These are phyloP conservation scores for Sclerotinia subarctica DNA, from an alignment of 2,329 filamentous ascomycete species.

Conservation along the genomic window DNA sequence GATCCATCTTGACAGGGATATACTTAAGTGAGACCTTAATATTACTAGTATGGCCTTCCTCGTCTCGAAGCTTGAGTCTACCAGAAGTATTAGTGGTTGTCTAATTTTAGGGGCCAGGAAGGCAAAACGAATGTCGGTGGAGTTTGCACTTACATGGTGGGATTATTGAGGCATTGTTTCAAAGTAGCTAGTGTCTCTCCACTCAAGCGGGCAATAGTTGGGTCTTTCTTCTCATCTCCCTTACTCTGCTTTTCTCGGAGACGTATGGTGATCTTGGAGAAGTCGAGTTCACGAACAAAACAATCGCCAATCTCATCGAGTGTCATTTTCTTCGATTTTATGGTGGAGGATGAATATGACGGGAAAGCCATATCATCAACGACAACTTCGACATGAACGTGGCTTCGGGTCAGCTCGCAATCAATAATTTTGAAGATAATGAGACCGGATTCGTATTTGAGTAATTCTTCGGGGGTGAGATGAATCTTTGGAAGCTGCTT, in stretches of 20 bases:
- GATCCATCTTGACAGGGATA: conserved; percentile 87
- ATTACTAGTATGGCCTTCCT: conserved; percentile 71
- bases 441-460: conserved; percentile 84
- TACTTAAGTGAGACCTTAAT: conserved; percentile 93
- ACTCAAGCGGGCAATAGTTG: conserved; percentile 75
- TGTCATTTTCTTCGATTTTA: conserved; percentile 63
- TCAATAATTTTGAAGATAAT: conserved; percentile 94
- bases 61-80: conserved; percentile 72
- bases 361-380: conserved; percentile 96
- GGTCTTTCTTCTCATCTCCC: conserved; percentile 64
- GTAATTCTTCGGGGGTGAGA: conserved; percentile 74
- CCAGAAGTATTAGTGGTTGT: conserved; percentile 73
- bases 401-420: conserved; percentile 72
- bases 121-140: conserved; percentile 48
- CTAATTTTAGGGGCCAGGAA: neutral
- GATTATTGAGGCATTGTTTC: conserved; percentile 65
- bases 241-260: conserved; percentile 78
- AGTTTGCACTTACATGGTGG: conserved; percentile 18
- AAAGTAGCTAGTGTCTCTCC: conserved; percentile 85
- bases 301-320: conserved; percentile 95
- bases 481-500: conserved; percentile 70
- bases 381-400: conserved; percentile 78
- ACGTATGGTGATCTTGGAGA: conserved; percentile 86
- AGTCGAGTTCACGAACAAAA: conserved; percentile 94
- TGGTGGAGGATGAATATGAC: conserved; percentile 77